Evolutionary conservation across 208 protist species (phyloP).

Genomic region (Wallacemonas sp.): DNA sequence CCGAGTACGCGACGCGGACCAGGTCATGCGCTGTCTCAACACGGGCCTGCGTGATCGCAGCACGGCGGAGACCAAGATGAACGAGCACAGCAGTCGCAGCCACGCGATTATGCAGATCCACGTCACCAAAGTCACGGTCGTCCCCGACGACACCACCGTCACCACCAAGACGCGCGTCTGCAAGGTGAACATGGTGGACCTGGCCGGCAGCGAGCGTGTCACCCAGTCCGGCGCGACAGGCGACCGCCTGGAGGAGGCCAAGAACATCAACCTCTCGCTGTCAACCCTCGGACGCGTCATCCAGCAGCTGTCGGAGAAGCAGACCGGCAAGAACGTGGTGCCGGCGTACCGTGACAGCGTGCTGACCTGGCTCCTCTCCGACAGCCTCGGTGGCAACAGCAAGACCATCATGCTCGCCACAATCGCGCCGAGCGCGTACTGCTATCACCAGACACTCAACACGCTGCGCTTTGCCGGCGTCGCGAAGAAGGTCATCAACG

Average conservation of each 20-base stretch:
- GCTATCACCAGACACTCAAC: constrained; percentile 85
- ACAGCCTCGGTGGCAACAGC: constrained; percentile 87
- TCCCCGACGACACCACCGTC: constrained; percentile 45
- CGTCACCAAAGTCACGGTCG: constrained; percentile 63
- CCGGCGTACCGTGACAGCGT: constrained; percentile 89
- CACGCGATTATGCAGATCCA: constrained; percentile 96
- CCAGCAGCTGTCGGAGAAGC: constrained; percentile 79
- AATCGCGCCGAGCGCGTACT: constrained; percentile 72
- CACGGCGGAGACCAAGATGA: constrained; percentile 94
- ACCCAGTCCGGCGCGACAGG: constrained; percentile 90
- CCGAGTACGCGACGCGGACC: constrained; percentile 52
- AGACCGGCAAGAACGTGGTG: constrained; percentile 58
- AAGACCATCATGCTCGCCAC: constrained; percentile 91
- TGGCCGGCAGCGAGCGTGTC: constrained; percentile 96
- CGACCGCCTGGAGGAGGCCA: constrained; percentile 93
- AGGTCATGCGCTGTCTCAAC: constrained; percentile 55
- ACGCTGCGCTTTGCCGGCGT: constrained; percentile 88
- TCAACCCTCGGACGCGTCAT: constrained; percentile 92
- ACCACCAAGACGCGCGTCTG: constrained; percentile 62
- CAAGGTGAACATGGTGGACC: constrained; percentile 96
- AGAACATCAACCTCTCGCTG: constrained; percentile 97
- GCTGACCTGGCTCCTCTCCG: constrained; percentile 86
- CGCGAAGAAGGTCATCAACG: constrained; percentile 86
- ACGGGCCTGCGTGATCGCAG: constrained; percentile 63
- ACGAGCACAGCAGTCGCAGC: constrained; percentile 94